Evolutionary conservation across 305 asterid genomes (phyloP).

Genomic region (Fraxinus platypoda): DNA sequence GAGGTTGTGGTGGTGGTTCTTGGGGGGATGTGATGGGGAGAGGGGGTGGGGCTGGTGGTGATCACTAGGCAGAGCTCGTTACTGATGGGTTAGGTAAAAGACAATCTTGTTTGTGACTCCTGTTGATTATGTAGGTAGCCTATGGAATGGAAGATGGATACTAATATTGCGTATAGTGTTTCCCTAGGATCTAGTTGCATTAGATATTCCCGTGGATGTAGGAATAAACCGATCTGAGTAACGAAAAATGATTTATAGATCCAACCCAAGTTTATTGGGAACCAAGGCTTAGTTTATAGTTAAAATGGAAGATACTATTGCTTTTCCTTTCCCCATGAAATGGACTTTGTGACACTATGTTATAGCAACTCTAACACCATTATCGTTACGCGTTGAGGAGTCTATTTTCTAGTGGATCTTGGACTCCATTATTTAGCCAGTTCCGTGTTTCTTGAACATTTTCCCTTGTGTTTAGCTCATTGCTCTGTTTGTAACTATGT

Average conservation of each 20-base stretch:
- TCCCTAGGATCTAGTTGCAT: neutral
- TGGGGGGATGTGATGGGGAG: neutral
- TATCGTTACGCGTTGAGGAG: neutral
- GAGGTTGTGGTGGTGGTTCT: neutral
- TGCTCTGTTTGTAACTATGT: constrained; percentile 16
- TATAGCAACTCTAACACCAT: neutral
- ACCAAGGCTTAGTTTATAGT: neutral
- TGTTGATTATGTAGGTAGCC: neutral
- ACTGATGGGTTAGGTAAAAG: neutral
- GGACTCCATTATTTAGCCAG: neutral
- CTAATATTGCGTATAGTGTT: neutral
- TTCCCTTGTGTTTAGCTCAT: neutral
- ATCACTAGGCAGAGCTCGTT: neutral
- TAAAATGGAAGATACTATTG: neutral
- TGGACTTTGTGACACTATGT: neutral
- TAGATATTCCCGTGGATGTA: neutral
- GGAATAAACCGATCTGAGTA: neutral
- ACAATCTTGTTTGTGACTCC: neutral
- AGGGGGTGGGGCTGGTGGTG: neutral
- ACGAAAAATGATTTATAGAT: neutral
- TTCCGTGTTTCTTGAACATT: neutral
- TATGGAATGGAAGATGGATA: neutral
- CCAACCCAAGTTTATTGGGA: neutral
- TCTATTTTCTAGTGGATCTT: neutral
- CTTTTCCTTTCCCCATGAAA: neutral